Evolutionary conservation across 345 rosid species (phyloP), one percentile per base, ranked within the genome.

Genomic region (Boechera stricta): DNA sequence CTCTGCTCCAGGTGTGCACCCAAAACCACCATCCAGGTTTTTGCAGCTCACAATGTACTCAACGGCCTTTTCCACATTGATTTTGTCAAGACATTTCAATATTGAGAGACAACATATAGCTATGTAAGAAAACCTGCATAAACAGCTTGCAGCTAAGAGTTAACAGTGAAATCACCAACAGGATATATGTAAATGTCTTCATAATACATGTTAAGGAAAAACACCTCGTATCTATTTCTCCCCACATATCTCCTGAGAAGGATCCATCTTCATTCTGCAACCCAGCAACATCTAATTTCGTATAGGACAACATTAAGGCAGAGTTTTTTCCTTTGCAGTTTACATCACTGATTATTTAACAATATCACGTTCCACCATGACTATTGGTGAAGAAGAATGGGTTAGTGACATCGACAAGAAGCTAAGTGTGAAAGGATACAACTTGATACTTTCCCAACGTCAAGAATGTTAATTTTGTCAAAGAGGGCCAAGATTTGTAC

Each of bases 221-320:
- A 64, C 71, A 95, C 98, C 97, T 79, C 18, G 96, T 82, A 81
- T 95, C 99, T 70, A 91, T 87, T 86, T 95, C 99, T 42, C 98
- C 99, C 98, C 97, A 95, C 13, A 82, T 84, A 70, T 95, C 99
- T 51, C 99, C 98, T 1, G 93, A 83, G 82, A 95, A 91, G 52
- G 99, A 95, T 55, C 99, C 99, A 68, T 95, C 97, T 72, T 88
- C 94, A 67, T 95, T 91, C 82, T 95, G 99, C 81, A 93, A 75
- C 9, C 88, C 86, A 57, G 81, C 80, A 80, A 95, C 39, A 87
- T 91, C 99, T 95, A 70, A 69, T 59, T 57, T 66, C 2, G 58
- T 24, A 51, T 73, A 79, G 82, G 74, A 79, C 24, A 73, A 58
- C 65, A 15, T 10, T 32, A 24, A 60, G 15, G 11, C 58, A 21